Evolutionary conservation across 805 yeast species (phyloP).

Genomic region (Ascoidea rubescens): DNA sequence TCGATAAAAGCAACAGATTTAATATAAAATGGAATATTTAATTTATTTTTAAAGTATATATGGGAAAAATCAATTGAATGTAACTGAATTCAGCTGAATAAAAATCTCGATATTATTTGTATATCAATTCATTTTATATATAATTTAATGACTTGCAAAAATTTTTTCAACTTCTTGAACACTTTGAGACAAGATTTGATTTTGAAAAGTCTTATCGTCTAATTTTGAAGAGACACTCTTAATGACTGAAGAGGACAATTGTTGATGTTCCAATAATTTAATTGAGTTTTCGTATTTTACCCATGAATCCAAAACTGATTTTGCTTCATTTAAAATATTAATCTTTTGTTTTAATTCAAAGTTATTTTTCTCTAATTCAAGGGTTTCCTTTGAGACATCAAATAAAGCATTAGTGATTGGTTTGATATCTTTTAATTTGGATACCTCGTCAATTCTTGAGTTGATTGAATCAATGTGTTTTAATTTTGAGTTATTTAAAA

Average conservation of each 20-base stretch:
- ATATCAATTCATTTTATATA: too few relatives aligned
- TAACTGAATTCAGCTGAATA: too few relatives aligned
- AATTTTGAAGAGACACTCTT: slow-evolving; percentile 80
- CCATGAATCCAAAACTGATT: slow-evolving; percentile 95
- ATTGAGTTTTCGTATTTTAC: slow-evolving; percentile 95
- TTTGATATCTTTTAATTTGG: slow-evolving; percentile 84
- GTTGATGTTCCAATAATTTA: slow-evolving; percentile 92
- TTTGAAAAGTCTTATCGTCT: slow-evolving; percentile 84
- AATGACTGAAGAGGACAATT: slow-evolving; percentile 74
- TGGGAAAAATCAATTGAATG: too few relatives aligned
- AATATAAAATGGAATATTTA: too few relatives aligned
- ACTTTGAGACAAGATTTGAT: slow-evolving; percentile 78
- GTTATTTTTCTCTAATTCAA: slow-evolving; percentile 85
- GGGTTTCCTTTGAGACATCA: slow-evolving; percentile 93
- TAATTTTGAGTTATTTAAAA: slow-evolving; percentile 77
- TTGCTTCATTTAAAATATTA: slow-evolving; percentile 80
- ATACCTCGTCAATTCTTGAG: slow-evolving; percentile 78
- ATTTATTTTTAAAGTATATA: too few relatives aligned
- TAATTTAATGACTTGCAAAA: slow-evolving; percentile 26
- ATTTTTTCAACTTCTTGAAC: slow-evolving; percentile 83
- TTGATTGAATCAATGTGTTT: slow-evolving; percentile 89
- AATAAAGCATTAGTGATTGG: slow-evolving; percentile 83
- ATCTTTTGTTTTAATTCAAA: slow-evolving; percentile 89
- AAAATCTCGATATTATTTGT: too few relatives aligned
- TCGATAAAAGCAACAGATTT: too few relatives aligned